Conservation (phyloP, 441 rosid species). For the Eruca vesicaria region DNA sequence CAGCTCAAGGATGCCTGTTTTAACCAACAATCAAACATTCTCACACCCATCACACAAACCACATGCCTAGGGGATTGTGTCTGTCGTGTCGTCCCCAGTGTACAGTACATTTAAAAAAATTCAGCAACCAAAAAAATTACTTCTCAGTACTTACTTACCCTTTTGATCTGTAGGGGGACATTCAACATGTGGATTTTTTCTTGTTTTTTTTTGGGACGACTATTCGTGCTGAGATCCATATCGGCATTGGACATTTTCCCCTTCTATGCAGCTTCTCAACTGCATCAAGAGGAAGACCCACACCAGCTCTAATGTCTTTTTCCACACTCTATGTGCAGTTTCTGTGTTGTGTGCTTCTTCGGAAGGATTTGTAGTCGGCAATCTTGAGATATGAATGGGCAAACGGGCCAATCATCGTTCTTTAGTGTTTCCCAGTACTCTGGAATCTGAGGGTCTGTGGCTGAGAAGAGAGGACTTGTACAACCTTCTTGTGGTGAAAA, state of each 20-base stretch:
- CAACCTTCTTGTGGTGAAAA: conserved; percentile 91
- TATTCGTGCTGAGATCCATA: conserved; percentile 44
- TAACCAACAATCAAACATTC: conserved; percentile 34
- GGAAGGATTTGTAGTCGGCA: conserved; percentile 84
- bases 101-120: background rate
- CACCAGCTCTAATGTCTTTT: conserved; percentile 80
- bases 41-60: conserved; percentile 18
- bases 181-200: background rate
- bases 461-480: conserved; percentile 83
- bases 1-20: conserved; percentile 33
- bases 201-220: conserved; percentile 2
- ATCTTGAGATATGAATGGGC: conserved; percentile 88
- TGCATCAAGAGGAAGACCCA: conserved; percentile 77
- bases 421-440: conserved; percentile 81
- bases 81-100: conserved; percentile 14
- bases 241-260: conserved; percentile 59
- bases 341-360: conserved; percentile 89
- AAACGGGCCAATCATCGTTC: conserved; percentile 86
- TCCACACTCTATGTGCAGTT: conserved; percentile 75
- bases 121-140: background rate
- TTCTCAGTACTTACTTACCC: conserved; percentile 25
- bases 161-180: conserved; percentile 1
- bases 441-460: conserved; percentile 90
- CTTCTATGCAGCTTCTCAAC: conserved; percentile 74
- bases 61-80: background rate